Conservation (phyloP, 192 early-diverging fungal genomes). For the Lobosporangium transversale region DNA sequence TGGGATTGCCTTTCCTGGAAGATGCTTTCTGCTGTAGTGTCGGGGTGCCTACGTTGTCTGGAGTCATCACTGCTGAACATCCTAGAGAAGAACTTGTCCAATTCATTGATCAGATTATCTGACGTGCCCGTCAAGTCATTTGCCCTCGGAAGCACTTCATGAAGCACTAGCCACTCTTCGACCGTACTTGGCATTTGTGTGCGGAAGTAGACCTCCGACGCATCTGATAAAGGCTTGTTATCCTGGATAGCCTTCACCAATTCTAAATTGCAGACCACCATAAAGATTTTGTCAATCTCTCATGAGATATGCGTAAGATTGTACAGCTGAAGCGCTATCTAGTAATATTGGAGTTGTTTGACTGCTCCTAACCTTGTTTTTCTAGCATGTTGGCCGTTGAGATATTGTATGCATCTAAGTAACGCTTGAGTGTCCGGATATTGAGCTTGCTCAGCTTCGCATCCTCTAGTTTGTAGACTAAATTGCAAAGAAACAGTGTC, state of each 20-base stretch:
- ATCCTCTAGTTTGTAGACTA: slow-evolving; percentile 38
- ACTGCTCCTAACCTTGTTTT: slow-evolving; percentile 28
- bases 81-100: slow-evolving; percentile 43
- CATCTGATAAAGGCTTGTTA: slow-evolving; percentile 20
- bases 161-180: slow-evolving; percentile 5
- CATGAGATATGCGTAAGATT: too few relatives aligned
- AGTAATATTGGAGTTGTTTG: too few relatives aligned
- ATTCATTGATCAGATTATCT: slow-evolving; percentile 8
- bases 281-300: too few relatives aligned
- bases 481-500: too few relatives aligned
- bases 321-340: too few relatives aligned
- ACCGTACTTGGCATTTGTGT: slow-evolving; percentile 26
- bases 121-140: background rate
- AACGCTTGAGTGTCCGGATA: slow-evolving; percentile 36
- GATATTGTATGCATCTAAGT: slow-evolving; percentile 32
- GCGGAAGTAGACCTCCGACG: slow-evolving; percentile 27
- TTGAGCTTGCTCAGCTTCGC: slow-evolving; percentile 16
- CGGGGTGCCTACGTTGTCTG: background rate
- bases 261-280: background rate
- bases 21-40: background rate
- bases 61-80: slow-evolving; percentile 13
- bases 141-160: slow-evolving; percentile 11
- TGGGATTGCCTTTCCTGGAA: too few relatives aligned
- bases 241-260: slow-evolving; percentile 32
- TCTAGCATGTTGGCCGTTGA: slow-evolving; percentile 19